Evolutionary conservation across 768 basidiomycete genomes (phyloP).

Genomic region (Phaeolepiota aurea): DNA sequence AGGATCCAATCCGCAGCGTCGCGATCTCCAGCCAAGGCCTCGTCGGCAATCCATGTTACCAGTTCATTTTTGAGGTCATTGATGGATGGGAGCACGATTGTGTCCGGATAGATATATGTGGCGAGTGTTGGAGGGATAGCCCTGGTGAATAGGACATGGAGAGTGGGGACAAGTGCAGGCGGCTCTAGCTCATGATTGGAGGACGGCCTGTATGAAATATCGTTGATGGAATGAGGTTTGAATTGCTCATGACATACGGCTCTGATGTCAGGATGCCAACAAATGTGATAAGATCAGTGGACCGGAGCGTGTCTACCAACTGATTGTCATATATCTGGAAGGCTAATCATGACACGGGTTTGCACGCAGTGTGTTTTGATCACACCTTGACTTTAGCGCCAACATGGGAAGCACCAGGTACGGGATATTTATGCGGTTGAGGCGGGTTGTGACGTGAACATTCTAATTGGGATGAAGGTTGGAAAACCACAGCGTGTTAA

Average conservation of each 20-base stretch:
- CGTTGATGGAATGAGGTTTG: too few species aligned
- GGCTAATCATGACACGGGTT: background rate
- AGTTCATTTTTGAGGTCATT: conserved; percentile 40
- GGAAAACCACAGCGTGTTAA: conserved; percentile 1
- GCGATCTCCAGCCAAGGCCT: conserved; percentile 59
- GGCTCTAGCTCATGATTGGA: conserved; percentile 4
- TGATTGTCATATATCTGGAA: conserved; percentile 50
- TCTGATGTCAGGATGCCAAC: conserved; percentile 69
- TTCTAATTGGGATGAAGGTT: too few species aligned
- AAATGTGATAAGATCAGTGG: conserved; percentile 60
- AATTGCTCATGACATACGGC: conserved; percentile 51
- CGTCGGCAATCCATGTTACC: conserved; percentile 64
- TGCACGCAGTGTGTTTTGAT: conserved; percentile 1
- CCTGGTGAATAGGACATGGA: conserved; percentile 58
- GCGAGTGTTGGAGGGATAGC: conserved; percentile 31
- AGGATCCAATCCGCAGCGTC: conserved; percentile 73
- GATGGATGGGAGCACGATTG: conserved; percentile 7
- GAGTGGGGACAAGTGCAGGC: conserved; percentile 42
- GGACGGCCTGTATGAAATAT: background rate
- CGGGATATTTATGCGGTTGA: conserved; percentile 58
- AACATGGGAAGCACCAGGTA: conserved; percentile 43
- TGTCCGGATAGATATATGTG: conserved; percentile 26
- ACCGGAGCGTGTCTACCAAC: conserved; percentile 36
- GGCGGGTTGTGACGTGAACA: conserved; percentile 2
- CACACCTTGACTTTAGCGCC: conserved; percentile 67